Conservation (phyloP, 768 basidiomycete genomes). For the Coprinellus aureogranulatus region DNA sequence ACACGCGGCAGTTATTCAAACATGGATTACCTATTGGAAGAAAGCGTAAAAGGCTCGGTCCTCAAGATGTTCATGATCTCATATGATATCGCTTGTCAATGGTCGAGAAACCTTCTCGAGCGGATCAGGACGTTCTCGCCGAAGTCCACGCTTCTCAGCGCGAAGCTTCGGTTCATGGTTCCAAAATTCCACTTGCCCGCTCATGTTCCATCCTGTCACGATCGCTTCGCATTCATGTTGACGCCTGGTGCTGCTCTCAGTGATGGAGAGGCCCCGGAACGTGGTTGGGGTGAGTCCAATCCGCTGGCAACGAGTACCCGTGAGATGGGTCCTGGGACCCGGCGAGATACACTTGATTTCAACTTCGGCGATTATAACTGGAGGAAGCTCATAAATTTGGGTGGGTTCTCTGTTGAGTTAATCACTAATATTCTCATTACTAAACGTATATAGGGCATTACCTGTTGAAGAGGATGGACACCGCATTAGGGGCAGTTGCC, state of each 20-base stretch:
- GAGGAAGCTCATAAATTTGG: constrained; percentile 17
- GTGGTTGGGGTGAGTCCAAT: constrained; percentile 30
- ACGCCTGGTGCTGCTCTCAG: constrained; percentile 22
- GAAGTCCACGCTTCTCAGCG: background rate
- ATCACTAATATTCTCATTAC: no score
- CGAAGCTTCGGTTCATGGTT: background rate
- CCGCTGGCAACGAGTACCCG: constrained; percentile 21
- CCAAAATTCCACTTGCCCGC: background rate
- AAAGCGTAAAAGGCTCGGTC: background rate
- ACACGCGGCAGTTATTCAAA: constrained; percentile 33
- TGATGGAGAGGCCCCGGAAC: constrained; percentile 34
- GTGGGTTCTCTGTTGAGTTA: no score
- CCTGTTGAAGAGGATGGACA: background rate
- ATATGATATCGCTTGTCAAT: constrained; percentile 30
- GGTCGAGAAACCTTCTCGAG: constrained; percentile 15
- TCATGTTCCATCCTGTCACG: background rate
- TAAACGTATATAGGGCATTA: no score
- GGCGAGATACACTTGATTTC: constrained; percentile 26
- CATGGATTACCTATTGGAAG: constrained; percentile 28
- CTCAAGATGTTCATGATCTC: constrained; percentile 14
- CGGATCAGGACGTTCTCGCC: constrained; percentile 12
- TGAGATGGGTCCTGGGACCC: constrained; percentile 32
- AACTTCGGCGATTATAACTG: constrained; percentile 27
- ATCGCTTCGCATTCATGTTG: constrained; percentile 21
- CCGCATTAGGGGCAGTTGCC: background rate